Conservation (phyloP, 768 basidiomycete genomes). For the Pulveroboletus sp. region DNA sequence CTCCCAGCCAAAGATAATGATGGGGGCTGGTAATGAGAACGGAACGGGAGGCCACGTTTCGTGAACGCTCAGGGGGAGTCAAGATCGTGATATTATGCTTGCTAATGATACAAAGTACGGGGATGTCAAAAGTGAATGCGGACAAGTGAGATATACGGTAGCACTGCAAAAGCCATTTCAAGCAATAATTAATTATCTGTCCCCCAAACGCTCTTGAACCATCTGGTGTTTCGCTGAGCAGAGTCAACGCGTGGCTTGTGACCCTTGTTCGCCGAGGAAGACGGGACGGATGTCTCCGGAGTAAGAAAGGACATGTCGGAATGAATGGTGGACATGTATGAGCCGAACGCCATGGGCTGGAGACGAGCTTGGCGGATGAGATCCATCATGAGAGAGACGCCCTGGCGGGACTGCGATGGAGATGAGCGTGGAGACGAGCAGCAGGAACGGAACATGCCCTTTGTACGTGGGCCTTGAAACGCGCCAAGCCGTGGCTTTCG, state of each 20-base stretch:
- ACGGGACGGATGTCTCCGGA: conserved; percentile 18
- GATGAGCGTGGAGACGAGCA: not conserved
- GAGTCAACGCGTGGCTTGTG: conserved; percentile 18
- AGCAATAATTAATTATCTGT: conserved; percentile 9
- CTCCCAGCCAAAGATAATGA: conserved; percentile 11
- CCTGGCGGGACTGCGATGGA: conserved; percentile 69
- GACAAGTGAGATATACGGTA: conserved; percentile 17
- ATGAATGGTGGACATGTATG: conserved; percentile 33
- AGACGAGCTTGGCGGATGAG: conserved; percentile 75
- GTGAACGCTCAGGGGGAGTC: not conserved
- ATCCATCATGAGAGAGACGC: conserved; percentile 76
- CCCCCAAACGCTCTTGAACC: conserved; percentile 29
- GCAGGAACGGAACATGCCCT: conserved; percentile 46
- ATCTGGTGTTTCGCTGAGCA: conserved; percentile 16
- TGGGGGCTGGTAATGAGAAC: conserved; percentile 11
- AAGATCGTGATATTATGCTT: conserved; percentile 22
- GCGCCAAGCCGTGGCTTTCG: conserved; percentile 78
- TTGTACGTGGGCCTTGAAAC: conserved; percentile 86
- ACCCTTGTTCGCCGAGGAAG: conserved; percentile 11
- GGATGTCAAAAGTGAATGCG: conserved; percentile 13
- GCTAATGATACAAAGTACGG: conserved; percentile 33
- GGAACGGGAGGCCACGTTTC: not conserved
- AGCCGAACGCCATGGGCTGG: conserved; percentile 45
- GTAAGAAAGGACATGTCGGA: conserved; percentile 30
- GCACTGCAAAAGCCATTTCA: conserved; percentile 5